Evolutionary conservation across 805 yeast genomes (phyloP), one percentile per base, ranked within the genome.

Genomic region (Scheffersomyces stipitis): DNA sequence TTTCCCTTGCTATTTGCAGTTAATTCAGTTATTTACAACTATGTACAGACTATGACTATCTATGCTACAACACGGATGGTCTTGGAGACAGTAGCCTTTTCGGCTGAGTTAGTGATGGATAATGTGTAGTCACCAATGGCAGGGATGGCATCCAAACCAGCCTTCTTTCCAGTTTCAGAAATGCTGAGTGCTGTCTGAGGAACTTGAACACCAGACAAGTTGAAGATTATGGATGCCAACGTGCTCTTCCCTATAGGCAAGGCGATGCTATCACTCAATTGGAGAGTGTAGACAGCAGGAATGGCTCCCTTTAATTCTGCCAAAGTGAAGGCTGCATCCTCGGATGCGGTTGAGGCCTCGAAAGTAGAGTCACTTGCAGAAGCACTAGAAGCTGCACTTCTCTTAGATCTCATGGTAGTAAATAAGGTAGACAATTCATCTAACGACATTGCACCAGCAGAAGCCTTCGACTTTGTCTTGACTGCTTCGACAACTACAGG

Each of bases 391-490:
- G 30, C 18, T 9, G 32, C 36, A n/a, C 28, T 24, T 33, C 47
- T 43, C 22, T 28, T 38, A 16, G 30, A 20, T 31, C 57, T 51
- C 58, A 65, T 57, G 35, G 50, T 48, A 28, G 54, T 48, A 44
- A 69, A 66, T 41, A 69, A 56, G 33, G 33, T 46, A 9, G 69
- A 58, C 45, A 69, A 62, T 39, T 69, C 71, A 34, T 62, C 61
- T 38, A 65, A 51, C 4, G 73, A 62, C 52, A 69, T 46, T 15
- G 67, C 64, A 5, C 48, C 50, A 12, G 56, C 37, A 14, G 27
- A 4, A 13, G 24, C 20, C 28, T 10, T 5, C 30, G 24, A 20
- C 26, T 31, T 24, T 30, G 22, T 22, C 9, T 36, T 34, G 34
- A 34, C 35, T 23, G 37, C 40, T 18, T 34, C 41, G 13, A 18